These are phyloP conservation scores for Fusarium sp. DNA, from an alignment of 2,329 filamentous ascomycete genomes.

Conservation along the genomic window DNA sequence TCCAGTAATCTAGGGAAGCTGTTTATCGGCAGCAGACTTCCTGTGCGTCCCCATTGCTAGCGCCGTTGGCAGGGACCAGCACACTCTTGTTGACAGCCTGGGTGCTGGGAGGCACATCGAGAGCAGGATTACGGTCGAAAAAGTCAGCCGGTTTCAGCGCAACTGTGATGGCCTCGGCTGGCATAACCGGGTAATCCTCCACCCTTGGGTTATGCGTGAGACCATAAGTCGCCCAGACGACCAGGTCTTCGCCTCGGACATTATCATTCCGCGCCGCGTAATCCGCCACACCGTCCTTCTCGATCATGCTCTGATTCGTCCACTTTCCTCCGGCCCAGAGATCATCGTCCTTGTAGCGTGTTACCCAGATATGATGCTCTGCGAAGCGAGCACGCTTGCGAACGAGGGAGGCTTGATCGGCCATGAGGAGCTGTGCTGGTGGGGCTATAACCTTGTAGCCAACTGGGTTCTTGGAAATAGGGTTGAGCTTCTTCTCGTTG, in stretches of 20 bases:
- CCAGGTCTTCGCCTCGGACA: conserved; percentile 58
- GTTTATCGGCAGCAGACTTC: background rate
- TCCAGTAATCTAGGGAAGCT: no score
- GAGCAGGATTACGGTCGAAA: conserved; percentile 56
- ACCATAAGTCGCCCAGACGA: conserved; percentile 66
- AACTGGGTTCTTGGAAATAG: conserved; percentile 55
- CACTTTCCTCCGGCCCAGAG: conserved; percentile 53
- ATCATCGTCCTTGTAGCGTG: conserved; percentile 54
- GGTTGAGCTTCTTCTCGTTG: conserved; percentile 54
- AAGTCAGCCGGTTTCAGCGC: conserved; percentile 57
- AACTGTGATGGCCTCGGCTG: conserved; percentile 58
- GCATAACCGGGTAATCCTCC: conserved; percentile 75
- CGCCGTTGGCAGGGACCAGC: background rate
- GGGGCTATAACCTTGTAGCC: conserved; percentile 58
- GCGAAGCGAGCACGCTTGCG: conserved; percentile 52
- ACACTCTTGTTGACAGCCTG: background rate
- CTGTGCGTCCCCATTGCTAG: background rate
- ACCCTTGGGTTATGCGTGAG: conserved; percentile 71
- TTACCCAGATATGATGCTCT: conserved; percentile 55
- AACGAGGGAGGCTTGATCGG: conserved; percentile 50
- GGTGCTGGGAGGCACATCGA: conserved; percentile 50
- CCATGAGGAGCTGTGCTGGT: conserved; percentile 56
- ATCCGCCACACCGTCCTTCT: conserved; percentile 49
- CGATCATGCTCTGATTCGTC: conserved; percentile 51
- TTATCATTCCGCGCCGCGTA: conserved; percentile 55